Evolutionary conservation across 768 basidiomycete species (phyloP), one percentile per base, ranked within the genome.

Genomic region (Calvatia gigantea): DNA sequence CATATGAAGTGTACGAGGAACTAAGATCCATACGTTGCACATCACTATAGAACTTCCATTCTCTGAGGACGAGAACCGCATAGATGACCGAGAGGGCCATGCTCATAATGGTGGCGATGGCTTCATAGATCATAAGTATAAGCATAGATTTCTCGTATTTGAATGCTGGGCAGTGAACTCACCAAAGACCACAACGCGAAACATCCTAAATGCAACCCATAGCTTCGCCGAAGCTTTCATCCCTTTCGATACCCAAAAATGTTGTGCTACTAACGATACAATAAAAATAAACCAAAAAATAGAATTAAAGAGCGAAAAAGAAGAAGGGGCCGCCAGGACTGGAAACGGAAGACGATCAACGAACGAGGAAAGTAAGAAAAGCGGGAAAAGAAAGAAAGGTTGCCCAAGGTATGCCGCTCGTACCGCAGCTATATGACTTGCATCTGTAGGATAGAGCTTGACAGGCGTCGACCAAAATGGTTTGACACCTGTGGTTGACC

Each of bases 151-250:
- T 1, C 21, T 21, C 44, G 11, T 33, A 2, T 14, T 11, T n/a
- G 9, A 3, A n/a, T 27, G 14, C 19, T 14, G 23, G 23, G n/a
- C n/a, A 28, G 28, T 48, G 19, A 1, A 56, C 73, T 66, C 58
- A 75, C 75, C 67, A 49, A 73, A 72, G 42, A 71, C 60, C 35
- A 68, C 48, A 29, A 63, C 62, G 31, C 75, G 67, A 56, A 68
- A 63, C 38, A 61, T 63, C 56, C 64, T 72, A 55, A 75, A 76
- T 49, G 65, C 38, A 51, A 59, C 54, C 72, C 70, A 70, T 32
- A 53, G 41, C 41, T 43, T 53, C 12, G 51, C 23, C 17, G 51
- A 51, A 23, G 62, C 60, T 31, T 64, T 61, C 47, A 61, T 58
- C 32, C 62, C 62, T 51, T 65, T 65, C 39, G 61, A 42, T 4